Evolutionary conservation across 768 basidiomycete species (phyloP).

Genomic region (Sporobolomyces roseus): DNA sequence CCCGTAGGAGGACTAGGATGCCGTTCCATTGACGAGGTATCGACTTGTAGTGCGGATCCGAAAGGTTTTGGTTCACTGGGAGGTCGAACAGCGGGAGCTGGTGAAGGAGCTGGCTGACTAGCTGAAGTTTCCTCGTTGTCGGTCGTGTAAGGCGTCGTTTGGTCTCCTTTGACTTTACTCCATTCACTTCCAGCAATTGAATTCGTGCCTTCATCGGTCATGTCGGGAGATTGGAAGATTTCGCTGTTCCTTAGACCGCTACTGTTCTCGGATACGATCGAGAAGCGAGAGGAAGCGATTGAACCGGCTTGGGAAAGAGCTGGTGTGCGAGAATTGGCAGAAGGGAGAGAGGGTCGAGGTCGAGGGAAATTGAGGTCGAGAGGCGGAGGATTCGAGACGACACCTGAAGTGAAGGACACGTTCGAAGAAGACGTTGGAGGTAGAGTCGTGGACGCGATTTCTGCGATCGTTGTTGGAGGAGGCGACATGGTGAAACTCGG

Average conservation of each 20-base stretch:
- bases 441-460: too few species aligned
- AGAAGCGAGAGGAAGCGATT: conserved; percentile 20
- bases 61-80: neutral
- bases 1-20: neutral
- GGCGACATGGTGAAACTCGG: neutral
- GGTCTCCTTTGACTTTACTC: neutral
- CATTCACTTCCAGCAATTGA: neutral
- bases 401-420: neutral
- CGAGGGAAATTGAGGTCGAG: neutral
- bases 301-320: conserved; percentile 27
- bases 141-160: conserved; percentile 5
- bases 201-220: conserved; percentile 15
- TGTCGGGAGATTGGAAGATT: conserved; percentile 6
- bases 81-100: neutral
- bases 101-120: neutral
- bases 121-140: neutral
- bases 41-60: conserved; percentile 1
- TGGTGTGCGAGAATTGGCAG: conserved; percentile 11
- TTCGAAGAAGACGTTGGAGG: neutral
- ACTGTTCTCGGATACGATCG: conserved; percentile 7
- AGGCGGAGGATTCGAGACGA: neutral
- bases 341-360: neutral
- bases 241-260: neutral
- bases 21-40: conserved; percentile 3
- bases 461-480: neutral